phyloP scores from a whole-genome alignment of 73 alveolate species.

The Paramecium pentaurelia region DNA sequence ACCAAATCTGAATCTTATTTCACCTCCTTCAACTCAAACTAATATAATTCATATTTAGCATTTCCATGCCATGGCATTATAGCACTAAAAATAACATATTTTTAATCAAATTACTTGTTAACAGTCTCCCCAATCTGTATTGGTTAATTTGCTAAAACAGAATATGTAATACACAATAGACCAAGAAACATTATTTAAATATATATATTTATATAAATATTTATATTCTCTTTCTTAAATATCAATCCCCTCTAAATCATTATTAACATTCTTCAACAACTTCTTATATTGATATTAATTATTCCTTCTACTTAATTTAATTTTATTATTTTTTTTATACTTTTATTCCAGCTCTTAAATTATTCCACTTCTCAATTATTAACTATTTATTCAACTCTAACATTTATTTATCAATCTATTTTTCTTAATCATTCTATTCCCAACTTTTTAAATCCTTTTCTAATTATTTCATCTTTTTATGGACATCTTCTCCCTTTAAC shows the following conservation, averaged over 20 bases:
- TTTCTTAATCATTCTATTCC: background rate
- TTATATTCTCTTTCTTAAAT: background rate
- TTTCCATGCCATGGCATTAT: slow-evolving; percentile 1
- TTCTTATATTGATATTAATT: background rate
- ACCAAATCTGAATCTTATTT: background rate
- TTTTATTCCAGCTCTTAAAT: background rate
- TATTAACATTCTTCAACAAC: background rate
- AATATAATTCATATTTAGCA: background rate
- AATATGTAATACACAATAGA: background rate
- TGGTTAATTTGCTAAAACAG: background rate
- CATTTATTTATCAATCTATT: background rate
- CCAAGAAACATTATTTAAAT: background rate
- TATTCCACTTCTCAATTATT: background rate
- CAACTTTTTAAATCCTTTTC: background rate
- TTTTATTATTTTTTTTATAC: background rate
- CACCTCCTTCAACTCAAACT: background rate
- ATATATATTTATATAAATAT: background rate
- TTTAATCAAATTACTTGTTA: background rate
- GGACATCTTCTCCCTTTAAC: background rate
- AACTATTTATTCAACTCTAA: background rate
- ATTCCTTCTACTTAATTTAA: background rate
- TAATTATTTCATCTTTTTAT: background rate
- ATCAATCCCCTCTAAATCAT: background rate
- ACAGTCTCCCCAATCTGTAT: background rate
- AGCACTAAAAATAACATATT: background rate